Conservation (phyloP, 345 rosid genomes). For the Rhodamnia argentea region DNA sequence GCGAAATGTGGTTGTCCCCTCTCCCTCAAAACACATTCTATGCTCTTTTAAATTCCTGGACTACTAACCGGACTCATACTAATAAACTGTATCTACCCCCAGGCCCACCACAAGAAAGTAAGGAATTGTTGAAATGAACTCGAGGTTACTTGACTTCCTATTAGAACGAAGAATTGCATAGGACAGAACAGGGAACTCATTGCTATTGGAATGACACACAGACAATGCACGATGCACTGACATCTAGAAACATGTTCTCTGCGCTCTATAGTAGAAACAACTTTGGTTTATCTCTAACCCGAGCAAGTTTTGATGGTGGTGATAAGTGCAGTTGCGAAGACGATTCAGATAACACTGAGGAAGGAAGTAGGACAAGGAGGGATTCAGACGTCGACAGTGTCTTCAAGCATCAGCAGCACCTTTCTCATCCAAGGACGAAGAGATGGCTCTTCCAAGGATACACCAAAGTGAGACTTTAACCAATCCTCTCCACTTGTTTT, state of each 20-base stretch:
- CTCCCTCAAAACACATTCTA: background rate
- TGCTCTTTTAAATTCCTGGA: background rate
- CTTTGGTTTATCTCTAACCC: background rate
- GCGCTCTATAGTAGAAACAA: background rate
- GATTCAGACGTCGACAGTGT: slow-evolving; percentile 10
- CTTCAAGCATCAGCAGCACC: slow-evolving; percentile 14
- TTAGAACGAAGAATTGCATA: background rate
- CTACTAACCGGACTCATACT: background rate
- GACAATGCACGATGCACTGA: background rate
- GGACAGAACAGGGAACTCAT: background rate
- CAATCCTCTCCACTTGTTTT: slow-evolving; percentile 9
- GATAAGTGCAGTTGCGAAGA: background rate
- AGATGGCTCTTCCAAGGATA: slow-evolving; percentile 6
- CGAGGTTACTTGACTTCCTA: background rate
- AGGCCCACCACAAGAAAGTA: background rate
- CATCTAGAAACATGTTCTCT: background rate
- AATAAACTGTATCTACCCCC: background rate
- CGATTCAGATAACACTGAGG: background rate
- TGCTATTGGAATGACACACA: background rate
- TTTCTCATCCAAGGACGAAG: slow-evolving; percentile 10
- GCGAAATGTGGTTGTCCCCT: background rate
- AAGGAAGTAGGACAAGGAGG: slow-evolving; percentile 9
- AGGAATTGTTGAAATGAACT: background rate
- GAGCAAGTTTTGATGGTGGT: background rate
- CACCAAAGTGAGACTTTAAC: slow-evolving; percentile 20